Evolutionary conservation across 1,284 basidiomycete species (phyloP).

Genomic region (Termitomyces sp.): DNA sequence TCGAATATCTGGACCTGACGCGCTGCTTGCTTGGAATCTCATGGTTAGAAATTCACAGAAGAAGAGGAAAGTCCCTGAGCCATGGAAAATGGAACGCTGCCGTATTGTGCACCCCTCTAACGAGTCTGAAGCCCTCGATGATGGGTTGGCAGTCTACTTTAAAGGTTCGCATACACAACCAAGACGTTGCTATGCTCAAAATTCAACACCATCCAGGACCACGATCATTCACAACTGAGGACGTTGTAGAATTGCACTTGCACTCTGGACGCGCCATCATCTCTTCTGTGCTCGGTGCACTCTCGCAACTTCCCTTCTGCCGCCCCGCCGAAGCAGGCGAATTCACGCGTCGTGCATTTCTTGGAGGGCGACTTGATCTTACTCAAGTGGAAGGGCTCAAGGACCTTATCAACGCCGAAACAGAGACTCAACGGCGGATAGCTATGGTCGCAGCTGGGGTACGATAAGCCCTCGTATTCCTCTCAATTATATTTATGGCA

Average conservation of each 20-base stretch:
- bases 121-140: constrained; percentile 63
- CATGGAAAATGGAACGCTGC: constrained; percentile 70
- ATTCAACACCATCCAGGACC: constrained; percentile 41
- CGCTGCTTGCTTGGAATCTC: constrained; percentile 50
- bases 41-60: constrained; percentile 40
- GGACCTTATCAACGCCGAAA: constrained; percentile 83
- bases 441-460: constrained; percentile 69
- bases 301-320: constrained; percentile 55
- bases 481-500: constrained; percentile 2
- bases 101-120: constrained; percentile 61
- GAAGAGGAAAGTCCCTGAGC: constrained; percentile 27
- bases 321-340: constrained; percentile 82
- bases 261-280: constrained; percentile 85
- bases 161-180: constrained; percentile 40
- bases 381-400: constrained; percentile 82
- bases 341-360: constrained; percentile 80
- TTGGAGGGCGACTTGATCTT: constrained; percentile 74
- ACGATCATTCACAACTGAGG: constrained; percentile 77
- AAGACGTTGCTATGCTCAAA: background rate
- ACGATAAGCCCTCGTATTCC: constrained; percentile 17
- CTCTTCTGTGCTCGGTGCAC: constrained; percentile 58
- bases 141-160: constrained; percentile 79
- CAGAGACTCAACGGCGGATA: constrained; percentile 71
- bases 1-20: constrained; percentile 75
- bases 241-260: constrained; percentile 80